Percentiles rank a stretch among this genome's conserved stretches.
Evolutionary conservation across 2,329 filamentous ascomycete species (phyloP).

Genomic region (Teratosphaeria pseudoeucalypti): DNA sequence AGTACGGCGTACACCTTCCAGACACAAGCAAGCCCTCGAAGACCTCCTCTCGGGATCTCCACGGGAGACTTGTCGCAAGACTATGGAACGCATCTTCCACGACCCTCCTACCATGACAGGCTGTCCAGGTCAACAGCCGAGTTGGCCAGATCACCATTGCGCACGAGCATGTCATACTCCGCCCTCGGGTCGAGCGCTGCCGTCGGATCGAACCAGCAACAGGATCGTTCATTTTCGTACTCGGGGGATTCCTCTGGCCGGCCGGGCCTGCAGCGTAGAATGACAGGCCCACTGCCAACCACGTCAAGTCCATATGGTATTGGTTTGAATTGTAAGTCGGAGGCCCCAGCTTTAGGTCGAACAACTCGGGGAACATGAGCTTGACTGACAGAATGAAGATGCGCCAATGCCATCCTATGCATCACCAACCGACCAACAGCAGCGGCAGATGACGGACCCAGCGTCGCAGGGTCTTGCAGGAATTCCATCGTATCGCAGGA

Average conservation of each 20-base stretch:
- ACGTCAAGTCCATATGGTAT: conserved; percentile 19
- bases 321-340: conserved; percentile 24
- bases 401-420: conserved; percentile 7
- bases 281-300: conserved; percentile 9
- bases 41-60: conserved; percentile 10
- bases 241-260: conserved; percentile 14
- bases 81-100: conserved; percentile 24
- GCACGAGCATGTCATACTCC: conserved; percentile 38
- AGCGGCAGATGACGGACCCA: conserved; percentile 1
- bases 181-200: conserved; percentile 7
- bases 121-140: conserved; percentile 32
- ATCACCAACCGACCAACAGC: conserved; percentile 8
- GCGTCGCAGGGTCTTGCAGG: conserved; percentile 4
- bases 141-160: conserved; percentile 33
- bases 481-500: conserved; percentile 11
- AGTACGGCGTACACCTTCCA: conserved; percentile 31
- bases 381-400: conserved; percentile 10
- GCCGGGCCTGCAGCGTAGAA: conserved; percentile 15
- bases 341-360: not conserved
- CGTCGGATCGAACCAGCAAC: conserved; percentile 4
- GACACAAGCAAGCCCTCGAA: conserved; percentile 13
- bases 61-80: conserved; percentile 3
- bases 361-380: not conserved
- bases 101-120: conserved; percentile 35
- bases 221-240: conserved; percentile 16